A percentile compares a stretch with the other conserved stretches of the same genome.
phyloP scores from a whole-genome alignment of 805 yeast species.

The Wickerhamiella domercqiae region DNA sequence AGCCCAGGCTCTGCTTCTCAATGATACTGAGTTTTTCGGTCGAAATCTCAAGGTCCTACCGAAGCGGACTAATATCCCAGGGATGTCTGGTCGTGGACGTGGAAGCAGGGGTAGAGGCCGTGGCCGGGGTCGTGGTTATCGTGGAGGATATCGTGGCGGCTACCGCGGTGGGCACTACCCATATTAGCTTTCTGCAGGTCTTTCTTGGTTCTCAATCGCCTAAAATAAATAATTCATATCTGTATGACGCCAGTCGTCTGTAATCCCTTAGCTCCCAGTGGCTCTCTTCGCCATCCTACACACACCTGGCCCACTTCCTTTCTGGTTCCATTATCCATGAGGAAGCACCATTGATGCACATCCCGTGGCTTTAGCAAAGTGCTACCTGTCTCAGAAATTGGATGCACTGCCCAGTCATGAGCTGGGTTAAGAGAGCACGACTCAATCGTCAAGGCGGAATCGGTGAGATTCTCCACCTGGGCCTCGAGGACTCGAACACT shows the following conservation, averaged over 20 bases:
- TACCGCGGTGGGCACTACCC: conserved; percentile 31
- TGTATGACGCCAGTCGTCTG: conserved; percentile 15
- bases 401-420: conserved; percentile 16
- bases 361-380: conserved; percentile 20
- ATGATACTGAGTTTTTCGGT: conserved; percentile 52
- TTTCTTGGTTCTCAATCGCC: not conserved
- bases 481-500: conserved; percentile 19
- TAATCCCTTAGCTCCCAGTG: conserved; percentile 25
- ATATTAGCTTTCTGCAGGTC: conserved; percentile 21
- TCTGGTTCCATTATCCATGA: conserved; percentile 12
- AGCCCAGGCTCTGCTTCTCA: conserved; percentile 45
- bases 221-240: conserved; percentile 2
- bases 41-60: conserved; percentile 58
- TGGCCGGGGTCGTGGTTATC: conserved; percentile 24
- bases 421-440: conserved; percentile 18
- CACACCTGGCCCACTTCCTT: conserved; percentile 14
- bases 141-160: conserved; percentile 22
- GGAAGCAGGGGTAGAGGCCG: conserved; percentile 31
- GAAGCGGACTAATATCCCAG: conserved; percentile 73
- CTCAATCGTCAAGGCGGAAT: conserved; percentile 19
- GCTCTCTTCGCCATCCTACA: conserved; percentile 25
- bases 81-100: conserved; percentile 41
- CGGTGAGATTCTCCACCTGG: conserved; percentile 23
- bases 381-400: conserved; percentile 3
- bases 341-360: conserved; percentile 18